Evolutionary conservation across 139 green algal species (phyloP), one percentile per base, ranked within the genome.

Genomic region (Raphidocelis subcapitata): DNA sequence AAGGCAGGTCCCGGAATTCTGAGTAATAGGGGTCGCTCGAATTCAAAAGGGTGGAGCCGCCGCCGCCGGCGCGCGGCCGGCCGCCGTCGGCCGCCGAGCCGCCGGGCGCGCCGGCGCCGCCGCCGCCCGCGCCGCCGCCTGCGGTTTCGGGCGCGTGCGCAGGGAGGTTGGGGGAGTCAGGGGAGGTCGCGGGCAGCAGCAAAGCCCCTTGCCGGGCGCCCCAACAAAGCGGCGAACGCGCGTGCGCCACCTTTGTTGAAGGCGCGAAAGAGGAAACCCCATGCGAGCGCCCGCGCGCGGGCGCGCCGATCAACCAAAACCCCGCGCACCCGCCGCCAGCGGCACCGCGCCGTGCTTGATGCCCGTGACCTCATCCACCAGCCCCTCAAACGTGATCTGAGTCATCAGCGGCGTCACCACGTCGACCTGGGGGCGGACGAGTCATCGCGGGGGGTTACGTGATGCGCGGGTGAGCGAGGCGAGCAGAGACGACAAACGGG

Each of bases 371-470:
- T 99, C 94, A 67, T 98, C 95, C 0, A 98, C 80, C 35, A 98
- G 84, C 5, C 95, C 95, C 74, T 98, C 95, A 75, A 98, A 98
- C 1, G 95, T 99, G 47, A 98, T 86, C 82, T 97, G 94, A 3
- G 92, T 98, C 84, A 90, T 91, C 80, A 97, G 81, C 12, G 95
- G 92, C 0, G 94, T 97, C 0, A 97, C 52, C 26, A 90, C 54
- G 72, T 99, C 95, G 26, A 97, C 89, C 21, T n/a, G n/a, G n/a
- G n/a, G n/a, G n/a, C n/a, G 80, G 81, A 0, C 93, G 84, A 68
- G 96, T 91, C n/a, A 98, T 59, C 32, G 97, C 79, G 12, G 96
- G 46, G 2, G 72, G 29, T 0, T 75, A 60, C 4, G 64, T 70
- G 60, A 85, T 85, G 51, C 67, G 69, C 4, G 62, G 62, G 5